phyloP scores from a whole-genome alignment of 2,329 filamentous ascomycete genomes.

The Penicillium sp. region DNA sequence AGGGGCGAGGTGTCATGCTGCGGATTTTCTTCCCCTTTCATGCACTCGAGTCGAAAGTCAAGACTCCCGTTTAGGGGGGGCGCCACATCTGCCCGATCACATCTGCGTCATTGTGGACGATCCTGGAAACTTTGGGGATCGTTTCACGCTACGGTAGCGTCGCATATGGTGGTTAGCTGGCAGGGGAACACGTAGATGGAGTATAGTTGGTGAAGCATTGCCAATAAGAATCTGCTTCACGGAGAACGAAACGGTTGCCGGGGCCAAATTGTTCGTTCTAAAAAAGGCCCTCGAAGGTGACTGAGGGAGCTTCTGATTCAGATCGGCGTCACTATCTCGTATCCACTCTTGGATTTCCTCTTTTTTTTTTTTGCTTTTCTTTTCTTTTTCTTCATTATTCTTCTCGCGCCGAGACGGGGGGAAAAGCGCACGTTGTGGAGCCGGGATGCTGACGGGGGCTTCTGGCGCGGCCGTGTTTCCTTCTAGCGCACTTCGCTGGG shows the following conservation, averaged over 20 bases:
- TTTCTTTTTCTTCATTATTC: not conserved
- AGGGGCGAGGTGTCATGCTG: no score
- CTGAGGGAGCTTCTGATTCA: conserved; percentile 26
- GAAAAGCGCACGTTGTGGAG: conserved; percentile 34
- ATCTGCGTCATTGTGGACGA: conserved; percentile 8
- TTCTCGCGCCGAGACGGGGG: conserved; percentile 27
- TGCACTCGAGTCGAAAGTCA: conserved; percentile 9
- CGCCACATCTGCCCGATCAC: conserved; percentile 13
- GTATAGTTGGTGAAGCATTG: no score
- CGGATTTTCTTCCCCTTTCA: conserved; percentile 12
- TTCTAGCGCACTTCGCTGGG: conserved; percentile 29
- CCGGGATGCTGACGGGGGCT: conserved; percentile 30
- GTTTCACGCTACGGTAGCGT: conserved; percentile 14
- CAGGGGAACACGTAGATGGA: no score
- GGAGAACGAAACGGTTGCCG: not conserved
- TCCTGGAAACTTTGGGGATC: conserved; percentile 4
- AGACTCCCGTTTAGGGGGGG: no score
- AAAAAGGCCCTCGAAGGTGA: not conserved
- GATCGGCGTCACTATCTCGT: conserved; percentile 30
- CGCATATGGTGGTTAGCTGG: no score
- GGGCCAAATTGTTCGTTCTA: not conserved
- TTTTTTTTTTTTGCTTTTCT: conserved; percentile 12
- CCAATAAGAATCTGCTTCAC: no score
- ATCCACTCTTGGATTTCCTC: conserved; percentile 23
- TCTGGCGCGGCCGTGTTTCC: conserved; percentile 36